A percentile compares a stretch with the other conserved stretches of the same genome.
These are phyloP conservation scores for Dipteronia sinensis DNA, from an alignment of 345 rosid species.

Conservation along the genomic window DNA sequence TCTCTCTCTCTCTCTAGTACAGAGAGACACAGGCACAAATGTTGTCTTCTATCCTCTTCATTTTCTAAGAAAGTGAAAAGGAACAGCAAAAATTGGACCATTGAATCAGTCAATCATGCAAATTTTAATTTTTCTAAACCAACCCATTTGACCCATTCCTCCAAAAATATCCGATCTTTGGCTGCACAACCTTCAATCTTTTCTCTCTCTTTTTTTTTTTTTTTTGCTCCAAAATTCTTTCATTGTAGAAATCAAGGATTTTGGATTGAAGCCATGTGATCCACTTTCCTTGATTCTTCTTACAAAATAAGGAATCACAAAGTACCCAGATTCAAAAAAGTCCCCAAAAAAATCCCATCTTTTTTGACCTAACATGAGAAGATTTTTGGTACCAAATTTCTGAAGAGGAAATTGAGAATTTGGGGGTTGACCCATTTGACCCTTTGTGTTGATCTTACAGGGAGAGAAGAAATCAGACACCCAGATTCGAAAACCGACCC, in stretches of 20 bases:
- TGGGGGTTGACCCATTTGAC: constrained; percentile 8
- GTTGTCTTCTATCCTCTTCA: neutral
- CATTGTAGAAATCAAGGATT: constrained; percentile 11
- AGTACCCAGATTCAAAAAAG: constrained; percentile 7
- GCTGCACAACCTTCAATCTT: neutral
- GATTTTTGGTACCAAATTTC: neutral
- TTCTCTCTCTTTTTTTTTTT: neutral
- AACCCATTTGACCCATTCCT: constrained; percentile 9
- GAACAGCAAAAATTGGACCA: neutral
- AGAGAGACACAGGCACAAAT: neutral
- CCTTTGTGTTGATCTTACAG: neutral
- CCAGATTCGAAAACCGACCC: constrained; percentile 6
- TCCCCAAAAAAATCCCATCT: neutral
- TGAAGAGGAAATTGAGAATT: neutral
- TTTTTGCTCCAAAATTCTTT: neutral
- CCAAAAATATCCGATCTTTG: neutral
- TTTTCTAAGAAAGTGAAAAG: constrained; percentile 2
- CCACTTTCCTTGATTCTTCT: constrained; percentile 6
- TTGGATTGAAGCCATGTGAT: constrained; percentile 7
- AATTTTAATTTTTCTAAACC: neutral
- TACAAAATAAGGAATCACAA: constrained; percentile 6
- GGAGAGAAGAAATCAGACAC: neutral
- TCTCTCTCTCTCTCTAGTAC: neutral
- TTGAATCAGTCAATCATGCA: neutral
- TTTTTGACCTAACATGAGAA: neutral